Base-by-base conservation (phyloP, 2,329 filamentous ascomycete species). In the Sporothrix pseudoabietina region DNA sequence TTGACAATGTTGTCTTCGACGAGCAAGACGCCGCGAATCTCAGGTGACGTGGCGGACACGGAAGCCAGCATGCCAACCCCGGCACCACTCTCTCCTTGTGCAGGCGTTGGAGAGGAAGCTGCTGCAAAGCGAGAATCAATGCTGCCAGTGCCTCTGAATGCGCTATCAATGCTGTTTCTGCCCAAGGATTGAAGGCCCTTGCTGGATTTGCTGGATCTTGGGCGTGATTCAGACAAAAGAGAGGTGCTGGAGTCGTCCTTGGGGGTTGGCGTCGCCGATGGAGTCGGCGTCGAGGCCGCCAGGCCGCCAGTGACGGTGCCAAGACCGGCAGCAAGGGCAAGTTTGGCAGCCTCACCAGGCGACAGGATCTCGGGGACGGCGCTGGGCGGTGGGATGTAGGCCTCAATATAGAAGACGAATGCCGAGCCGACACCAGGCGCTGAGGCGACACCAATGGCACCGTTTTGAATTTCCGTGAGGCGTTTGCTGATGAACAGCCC, bases 401-500 rank as follows among this genome's bases (percentile, higher is more conserved):
- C 87, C 77, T 90, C 88, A 73, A 94, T 87, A 79, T 92, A 94
- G 79, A 94, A 94, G 0, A 89, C 89, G 80, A 94, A 94, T 0
- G 89, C 92, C 75, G 89, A 92, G 1, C 92, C 92, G n/a, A 88
- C 86, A 1, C 90, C 91, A 2, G 88, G 84, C 75, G 88, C 84
- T n/a, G 89, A 91, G 1, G 87, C 84, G 6, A 95, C 90, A 1
- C 92, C 92, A 65, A 96, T 94, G 74, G 92, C 90, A 4, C 93
- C 93, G 26, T 92, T 92, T 79, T 94, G 92, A 12, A 95, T 83
- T 79, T 95, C 92, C 0, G 92, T 93, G n/a, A 96, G 85, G 72
- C 92, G 88, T 32, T 92, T 87, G 52, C 90, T 92, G 76, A 95
- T 94, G 80, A 94, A 95, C 0, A 95, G 84, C 0, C 93, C 93